A percentile compares a stretch with the other conserved stretches of the same genome.
Evolutionary conservation across 1,284 basidiomycete genomes (phyloP).

Genomic region (Ceratobasidium sp.): DNA sequence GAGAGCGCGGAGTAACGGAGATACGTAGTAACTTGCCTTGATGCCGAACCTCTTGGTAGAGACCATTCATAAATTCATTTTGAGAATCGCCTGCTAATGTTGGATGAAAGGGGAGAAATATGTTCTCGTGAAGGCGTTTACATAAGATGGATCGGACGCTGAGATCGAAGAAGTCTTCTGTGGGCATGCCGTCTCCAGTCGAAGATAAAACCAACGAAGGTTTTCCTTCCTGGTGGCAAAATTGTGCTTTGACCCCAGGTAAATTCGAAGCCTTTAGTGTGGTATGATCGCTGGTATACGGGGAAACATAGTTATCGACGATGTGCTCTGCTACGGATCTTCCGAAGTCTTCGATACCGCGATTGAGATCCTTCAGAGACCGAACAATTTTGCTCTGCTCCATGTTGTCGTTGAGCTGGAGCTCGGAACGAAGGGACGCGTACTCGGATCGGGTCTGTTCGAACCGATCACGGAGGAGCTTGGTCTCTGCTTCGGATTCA

Average conservation of each 20-base stretch:
- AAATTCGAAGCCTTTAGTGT: slow-evolving; percentile 7
- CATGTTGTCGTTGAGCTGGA: slow-evolving; percentile 27
- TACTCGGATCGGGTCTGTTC: slow-evolving; percentile 21
- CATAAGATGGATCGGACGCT: slow-evolving; percentile 18
- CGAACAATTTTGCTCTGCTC: slow-evolving; percentile 23
- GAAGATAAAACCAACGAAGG: slow-evolving; percentile 31
- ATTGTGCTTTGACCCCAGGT: background rate
- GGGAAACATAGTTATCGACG: background rate
- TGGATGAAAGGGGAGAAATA: slow-evolving; percentile 39
- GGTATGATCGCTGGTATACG: background rate
- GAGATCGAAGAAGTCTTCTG: slow-evolving; percentile 34
- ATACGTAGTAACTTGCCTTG: slow-evolving; percentile 4
- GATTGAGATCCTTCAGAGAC: slow-evolving; percentile 21
- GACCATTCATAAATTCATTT: background rate
- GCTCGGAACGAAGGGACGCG: slow-evolving; percentile 24
- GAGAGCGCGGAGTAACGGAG: too few relatives aligned
- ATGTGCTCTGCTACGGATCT: slow-evolving; percentile 15
- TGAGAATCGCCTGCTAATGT: background rate
- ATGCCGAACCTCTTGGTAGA: slow-evolving; percentile 7
- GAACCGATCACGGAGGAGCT: background rate
- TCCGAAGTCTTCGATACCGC: slow-evolving; percentile 6
- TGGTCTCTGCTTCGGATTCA: background rate
- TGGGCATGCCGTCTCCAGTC: slow-evolving; percentile 1
- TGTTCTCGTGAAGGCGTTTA: slow-evolving; percentile 18
- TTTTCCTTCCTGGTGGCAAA: slow-evolving; percentile 20